Evolutionary conservation across 192 early-diverging fungal species (phyloP).

Genomic region (Pilaira anomala): DNA sequence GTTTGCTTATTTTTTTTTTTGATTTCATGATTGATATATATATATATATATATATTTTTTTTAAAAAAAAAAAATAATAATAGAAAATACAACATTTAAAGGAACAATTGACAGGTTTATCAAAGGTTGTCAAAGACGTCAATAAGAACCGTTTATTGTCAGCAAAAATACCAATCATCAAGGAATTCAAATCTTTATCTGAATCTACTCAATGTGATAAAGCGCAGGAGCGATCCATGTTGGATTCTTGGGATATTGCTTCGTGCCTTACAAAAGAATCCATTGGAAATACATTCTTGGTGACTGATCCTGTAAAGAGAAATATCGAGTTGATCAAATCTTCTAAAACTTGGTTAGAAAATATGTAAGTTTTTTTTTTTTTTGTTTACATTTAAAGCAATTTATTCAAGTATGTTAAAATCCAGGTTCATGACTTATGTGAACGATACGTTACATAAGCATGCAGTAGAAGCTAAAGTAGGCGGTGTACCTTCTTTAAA

Average conservation of each 20-base stretch:
- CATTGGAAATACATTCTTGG: no score
- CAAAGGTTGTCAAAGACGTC: background rate
- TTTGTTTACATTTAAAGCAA: background rate
- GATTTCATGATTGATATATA: no score
- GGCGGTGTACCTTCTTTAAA: conserved; percentile 1
- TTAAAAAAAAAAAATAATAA: background rate
- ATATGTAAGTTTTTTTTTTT: conserved; percentile 20
- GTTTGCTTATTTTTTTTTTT: no score
- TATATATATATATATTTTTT: background rate
- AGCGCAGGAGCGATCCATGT: background rate
- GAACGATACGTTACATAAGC: conserved; percentile 4
- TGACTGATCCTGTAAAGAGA: no score
- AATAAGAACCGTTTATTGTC: background rate
- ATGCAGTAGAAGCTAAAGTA: background rate
- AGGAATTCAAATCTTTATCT: background rate
- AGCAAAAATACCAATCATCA: background rate
- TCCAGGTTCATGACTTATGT: conserved; percentile 8
- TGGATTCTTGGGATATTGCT: conserved; percentile 3
- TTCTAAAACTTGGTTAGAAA: conserved; percentile 18
- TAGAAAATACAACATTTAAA: conserved; percentile 1
- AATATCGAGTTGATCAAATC: conserved; percentile 4
- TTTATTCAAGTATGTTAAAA: background rate
- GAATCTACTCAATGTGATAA: background rate
- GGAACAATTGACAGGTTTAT: background rate
- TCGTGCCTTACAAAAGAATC: background rate